These are phyloP conservation scores for Dentipellis sp. DNA, from an alignment of 768 basidiomycete genomes.

Conservation along the genomic window DNA sequence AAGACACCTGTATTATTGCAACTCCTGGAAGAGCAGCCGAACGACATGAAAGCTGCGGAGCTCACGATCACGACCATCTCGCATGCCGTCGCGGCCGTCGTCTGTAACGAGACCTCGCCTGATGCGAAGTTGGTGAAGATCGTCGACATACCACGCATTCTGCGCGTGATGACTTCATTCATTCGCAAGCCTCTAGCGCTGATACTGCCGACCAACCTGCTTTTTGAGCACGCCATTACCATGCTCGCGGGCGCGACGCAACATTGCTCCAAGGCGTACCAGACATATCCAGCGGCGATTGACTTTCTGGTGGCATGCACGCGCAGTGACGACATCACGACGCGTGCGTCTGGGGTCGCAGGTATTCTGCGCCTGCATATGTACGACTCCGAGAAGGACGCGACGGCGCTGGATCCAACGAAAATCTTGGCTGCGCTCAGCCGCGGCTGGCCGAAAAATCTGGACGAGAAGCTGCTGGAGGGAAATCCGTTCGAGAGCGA, in stretches of 20 bases:
- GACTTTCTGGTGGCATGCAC: constrained; percentile 48
- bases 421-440: constrained; percentile 33
- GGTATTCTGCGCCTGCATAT: constrained; percentile 44
- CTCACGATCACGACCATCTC: constrained; percentile 41
- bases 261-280: constrained; percentile 35
- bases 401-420: constrained; percentile 37
- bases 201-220: constrained; percentile 22
- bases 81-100: constrained; percentile 38
- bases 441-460: constrained; percentile 35
- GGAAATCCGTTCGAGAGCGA: constrained; percentile 45
- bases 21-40: constrained; percentile 38
- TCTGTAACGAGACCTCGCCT: constrained; percentile 29
- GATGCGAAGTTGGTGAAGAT: constrained; percentile 29
- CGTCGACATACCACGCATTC: constrained; percentile 28
- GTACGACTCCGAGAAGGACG: constrained; percentile 34
- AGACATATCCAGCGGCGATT: constrained; percentile 32
- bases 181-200: constrained; percentile 31
- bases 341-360: constrained; percentile 41
- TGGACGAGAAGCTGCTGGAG: constrained; percentile 35
- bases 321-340: constrained; percentile 44
- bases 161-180: constrained; percentile 30
- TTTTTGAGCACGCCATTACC: constrained; percentile 44
- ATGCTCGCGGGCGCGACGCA: constrained; percentile 35
- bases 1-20: constrained; percentile 27
- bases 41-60: constrained; percentile 41